Evolutionary conservation across 148 eudicot species (phyloP).

Genomic region (Euryodendron excelsum): DNA sequence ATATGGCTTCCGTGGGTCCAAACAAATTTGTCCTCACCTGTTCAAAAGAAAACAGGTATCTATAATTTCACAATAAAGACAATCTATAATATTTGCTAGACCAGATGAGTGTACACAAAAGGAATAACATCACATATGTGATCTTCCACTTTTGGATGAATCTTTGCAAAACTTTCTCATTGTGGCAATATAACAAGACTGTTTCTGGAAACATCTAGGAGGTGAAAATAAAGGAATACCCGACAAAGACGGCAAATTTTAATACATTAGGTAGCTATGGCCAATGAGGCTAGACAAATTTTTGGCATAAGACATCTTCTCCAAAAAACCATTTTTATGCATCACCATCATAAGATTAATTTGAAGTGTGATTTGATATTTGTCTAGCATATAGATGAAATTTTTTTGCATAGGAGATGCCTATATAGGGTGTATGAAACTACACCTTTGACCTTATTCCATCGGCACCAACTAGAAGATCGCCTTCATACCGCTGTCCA

Average conservation of each 20-base stretch:
- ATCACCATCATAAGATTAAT: background rate
- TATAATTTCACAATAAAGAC: constrained; percentile 9
- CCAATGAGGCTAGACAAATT: background rate
- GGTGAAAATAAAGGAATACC: background rate
- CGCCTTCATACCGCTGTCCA: constrained; percentile 76
- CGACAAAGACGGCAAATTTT: background rate
- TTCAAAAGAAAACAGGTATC: constrained; percentile 1
- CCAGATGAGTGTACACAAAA: background rate
- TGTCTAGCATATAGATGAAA: background rate
- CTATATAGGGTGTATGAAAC: background rate
- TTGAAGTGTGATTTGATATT: background rate
- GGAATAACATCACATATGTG: background rate
- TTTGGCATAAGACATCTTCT: background rate
- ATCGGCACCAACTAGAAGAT: constrained; percentile 95
- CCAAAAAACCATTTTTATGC: background rate
- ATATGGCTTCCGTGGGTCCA: constrained; percentile 67
- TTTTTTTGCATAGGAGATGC: background rate
- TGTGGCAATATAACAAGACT: background rate
- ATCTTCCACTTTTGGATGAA: background rate
- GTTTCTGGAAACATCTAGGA: background rate
- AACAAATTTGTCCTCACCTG: constrained; percentile 79
- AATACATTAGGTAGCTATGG: background rate
- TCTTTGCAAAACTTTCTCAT: background rate
- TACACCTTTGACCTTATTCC: constrained; percentile 93
- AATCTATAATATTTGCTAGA: too few species aligned